Percentiles rank a stretch among this genome's conserved stretches.
phyloP scores from a whole-genome alignment of 1,284 basidiomycete species.

The Meira nashicola region DNA sequence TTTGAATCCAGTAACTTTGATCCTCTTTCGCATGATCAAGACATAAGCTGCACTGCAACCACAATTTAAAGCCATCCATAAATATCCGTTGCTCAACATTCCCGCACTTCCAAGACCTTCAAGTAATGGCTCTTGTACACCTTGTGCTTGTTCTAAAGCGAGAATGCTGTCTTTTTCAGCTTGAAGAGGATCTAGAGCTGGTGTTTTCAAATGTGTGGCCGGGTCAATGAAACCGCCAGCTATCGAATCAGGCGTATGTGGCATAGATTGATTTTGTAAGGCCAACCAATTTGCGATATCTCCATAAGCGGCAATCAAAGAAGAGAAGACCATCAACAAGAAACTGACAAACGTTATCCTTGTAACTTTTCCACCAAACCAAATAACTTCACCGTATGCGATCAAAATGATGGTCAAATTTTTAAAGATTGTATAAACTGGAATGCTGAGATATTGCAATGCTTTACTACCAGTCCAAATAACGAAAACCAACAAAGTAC shows the following conservation, averaged over 20 bases:
- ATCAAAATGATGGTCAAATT: slow-evolving; percentile 98
- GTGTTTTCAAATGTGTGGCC: slow-evolving; percentile 19
- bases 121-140: slow-evolving; percentile 27
- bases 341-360: slow-evolving; percentile 83
- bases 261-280: slow-evolving; percentile 30
- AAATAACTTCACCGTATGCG: slow-evolving; percentile 94
- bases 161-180: slow-evolving; percentile 27
- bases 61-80: slow-evolving; percentile 96
- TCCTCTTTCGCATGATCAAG: slow-evolving; percentile 91
- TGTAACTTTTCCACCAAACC: slow-evolving; percentile 89
- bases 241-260: slow-evolving; percentile 40
- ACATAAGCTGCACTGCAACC: slow-evolving; percentile 86
- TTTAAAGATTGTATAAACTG: slow-evolving; percentile 80
- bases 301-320: slow-evolving; percentile 89
- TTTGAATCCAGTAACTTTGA: slow-evolving; percentile 95
- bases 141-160: slow-evolving; percentile 18
- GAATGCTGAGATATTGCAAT: slow-evolving; percentile 57
- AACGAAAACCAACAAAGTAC: slow-evolving; percentile 81
- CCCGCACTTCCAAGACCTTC: slow-evolving; percentile 32
- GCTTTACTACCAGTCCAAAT: slow-evolving; percentile 99
- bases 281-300: slow-evolving; percentile 66
- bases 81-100: slow-evolving; percentile 63
- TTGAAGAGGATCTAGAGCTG: slow-evolving; percentile 25
- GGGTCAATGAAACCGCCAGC: slow-evolving; percentile 25
- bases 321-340: slow-evolving; percentile 91